Base-by-base conservation (phyloP, 2,329 filamentous ascomycete species). In the Hymenoscyphus repandus region DNA sequence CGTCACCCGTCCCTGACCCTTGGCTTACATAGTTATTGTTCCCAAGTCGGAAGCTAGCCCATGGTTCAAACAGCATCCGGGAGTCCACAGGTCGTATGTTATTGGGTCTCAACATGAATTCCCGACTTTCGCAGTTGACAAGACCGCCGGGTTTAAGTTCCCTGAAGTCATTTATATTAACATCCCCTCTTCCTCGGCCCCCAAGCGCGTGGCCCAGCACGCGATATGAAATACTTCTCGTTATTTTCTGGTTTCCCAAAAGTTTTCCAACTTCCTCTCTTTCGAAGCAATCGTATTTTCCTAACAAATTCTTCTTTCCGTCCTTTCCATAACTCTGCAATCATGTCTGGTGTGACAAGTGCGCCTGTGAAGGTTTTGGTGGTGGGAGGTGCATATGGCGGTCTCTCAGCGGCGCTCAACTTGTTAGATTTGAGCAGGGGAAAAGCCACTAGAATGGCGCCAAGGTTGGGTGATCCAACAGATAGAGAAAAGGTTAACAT, bases 351-450 rank as follows among this genome's bases (percentile, higher is more conserved):
- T 31, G 44, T 33, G 12, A 18, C 30, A 12, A 18, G 5, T 27
- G 32, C 41, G 13, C 42, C 49, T 6, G 43, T 46, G 27, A 77
- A 72, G 58, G 74, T 90, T 10, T 73, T 90, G 34, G 73, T 90
- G 49, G 76, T 85, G 31, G 87, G 87, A 34, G 85, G 83, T 56
- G 85, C 83, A 36, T 90, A 90, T 61, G 79, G 76, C n/a, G 87
- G 87, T 32, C 74, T 90, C 5, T 78, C 83, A 11, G 76, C 80
- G 1, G 78, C 81, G 5, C 69, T 87, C 58, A 86, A 87, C 63
- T 74, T 91, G 6, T 69, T 85, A 17, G 84, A 89, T 62, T 73
- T 86, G 33, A 79, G 78, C 52, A 72, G 78, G 51, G 83, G 83
- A 15, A 69, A 73, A 53, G 58, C 41, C 56, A 53, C 45, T 50